Conservation (phyloP, 441 rosid genomes). For the Gossypium schwendimanii region DNA sequence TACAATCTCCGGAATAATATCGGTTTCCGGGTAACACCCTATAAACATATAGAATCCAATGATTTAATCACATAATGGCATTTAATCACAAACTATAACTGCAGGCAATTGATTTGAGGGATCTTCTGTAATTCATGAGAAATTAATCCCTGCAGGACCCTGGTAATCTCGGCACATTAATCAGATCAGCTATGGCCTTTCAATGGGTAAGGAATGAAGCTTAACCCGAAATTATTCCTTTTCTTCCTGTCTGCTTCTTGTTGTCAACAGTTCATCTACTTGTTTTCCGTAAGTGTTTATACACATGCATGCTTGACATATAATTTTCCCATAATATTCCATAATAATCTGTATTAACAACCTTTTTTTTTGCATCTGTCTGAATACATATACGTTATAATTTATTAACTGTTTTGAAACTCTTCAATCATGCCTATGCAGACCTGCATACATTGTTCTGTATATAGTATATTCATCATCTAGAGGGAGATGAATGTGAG, state of each 20-base stretch:
- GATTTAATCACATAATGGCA: constrained; percentile 3
- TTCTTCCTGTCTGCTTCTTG: neutral
- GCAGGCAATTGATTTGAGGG: constrained; percentile 11
- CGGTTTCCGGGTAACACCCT: neutral
- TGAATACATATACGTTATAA: neutral
- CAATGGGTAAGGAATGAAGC: constrained; percentile 53
- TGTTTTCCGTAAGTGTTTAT: neutral
- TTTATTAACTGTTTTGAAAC: neutral
- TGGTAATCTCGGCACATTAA: constrained; percentile 86
- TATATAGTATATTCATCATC: neutral
- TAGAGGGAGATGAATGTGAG: neutral
- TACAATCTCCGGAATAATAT: neutral
- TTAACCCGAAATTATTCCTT: neutral
- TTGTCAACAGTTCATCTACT: neutral
- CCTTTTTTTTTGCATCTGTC: neutral
- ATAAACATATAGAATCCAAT: constrained; percentile 6
- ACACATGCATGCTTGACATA: neutral
- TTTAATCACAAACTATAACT: constrained; percentile 9
- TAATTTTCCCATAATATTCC: neutral
- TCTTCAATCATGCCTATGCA: neutral
- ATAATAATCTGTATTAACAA: neutral
- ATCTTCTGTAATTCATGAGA: constrained; percentile 18
- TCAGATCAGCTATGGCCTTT: constrained; percentile 85
- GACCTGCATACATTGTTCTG: neutral
- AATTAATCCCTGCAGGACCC: constrained; percentile 61